Base-by-base conservation (phyloP, 139 green algal species). In the Trebouxia sp. region DNA sequence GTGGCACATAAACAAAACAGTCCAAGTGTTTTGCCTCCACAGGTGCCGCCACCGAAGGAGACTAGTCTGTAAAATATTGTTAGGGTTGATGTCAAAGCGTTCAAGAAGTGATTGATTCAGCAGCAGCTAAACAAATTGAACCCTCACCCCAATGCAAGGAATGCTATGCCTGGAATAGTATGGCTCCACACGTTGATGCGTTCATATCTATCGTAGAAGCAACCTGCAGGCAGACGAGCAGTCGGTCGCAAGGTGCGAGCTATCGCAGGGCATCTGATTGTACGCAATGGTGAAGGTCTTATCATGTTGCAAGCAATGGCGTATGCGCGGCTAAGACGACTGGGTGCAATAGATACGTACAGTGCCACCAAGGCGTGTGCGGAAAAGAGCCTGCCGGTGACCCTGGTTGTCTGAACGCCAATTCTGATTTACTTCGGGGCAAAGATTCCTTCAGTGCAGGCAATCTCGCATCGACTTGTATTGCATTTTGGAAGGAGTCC, bases 101-200 rank as follows among this genome's bases (percentile, higher is more conserved):
- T n/a, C n/a, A n/a, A n/a, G n/a, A n/a, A n/a, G n/a, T n/a, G n/a
- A n/a, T n/a, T n/a, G n/a, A n/a, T n/a, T n/a, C n/a, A n/a, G n/a
- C n/a, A n/a, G n/a, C n/a, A n/a, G n/a, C n/a, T n/a, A n/a, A n/a
- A n/a, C n/a, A n/a, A n/a, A n/a, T n/a, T n/a, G n/a, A n/a, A 47
- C 24, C 56, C 80, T 80, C 75, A 93, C 90, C 87, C 90, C 20
- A 93, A 76, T 30, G 82, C 5, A 38, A 94, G 39, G 41, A 97
- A 90, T 0, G 75, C 45, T 0, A 85, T 10, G 0, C 87, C 89
- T 0, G 94, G 94, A 3, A 94, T n/a, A 14, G 83, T 85, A 53
- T 97, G 94, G 22, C 78, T 90, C 92, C 92, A 97, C 50, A 97
- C 90, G 77, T 97, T 97, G 30, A 97, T 85, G 15, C 92, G 83